Percentiles rank a stretch among this genome's conserved stretches.
These are phyloP conservation scores for Monosporascus sp. DNA, from an alignment of 2,329 filamentous ascomycete species.

Conservation along the genomic window DNA sequence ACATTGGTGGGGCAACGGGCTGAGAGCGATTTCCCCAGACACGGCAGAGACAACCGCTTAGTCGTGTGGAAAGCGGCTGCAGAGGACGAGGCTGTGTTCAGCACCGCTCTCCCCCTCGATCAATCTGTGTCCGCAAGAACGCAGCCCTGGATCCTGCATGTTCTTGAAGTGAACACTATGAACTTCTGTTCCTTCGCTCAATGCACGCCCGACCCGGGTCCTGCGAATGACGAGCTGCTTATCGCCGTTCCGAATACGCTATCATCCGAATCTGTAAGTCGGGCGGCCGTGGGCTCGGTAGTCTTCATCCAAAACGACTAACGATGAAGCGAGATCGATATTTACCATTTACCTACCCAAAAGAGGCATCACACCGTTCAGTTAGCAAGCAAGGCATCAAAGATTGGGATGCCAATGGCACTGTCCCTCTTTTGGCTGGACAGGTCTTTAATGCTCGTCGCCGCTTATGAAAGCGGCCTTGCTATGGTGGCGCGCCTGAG, in stretches of 20 bases:
- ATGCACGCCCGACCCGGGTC: constrained; percentile 37
- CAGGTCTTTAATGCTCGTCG: constrained; percentile 55
- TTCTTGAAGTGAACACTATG: constrained; percentile 82
- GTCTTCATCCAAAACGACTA: constrained; percentile 1
- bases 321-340: constrained; percentile 54
- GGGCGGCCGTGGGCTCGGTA: not conserved
- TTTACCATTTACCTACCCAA: constrained; percentile 77
- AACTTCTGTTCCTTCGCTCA: constrained; percentile 87
- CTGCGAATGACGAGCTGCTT: constrained; percentile 43
- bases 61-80: constrained; percentile 72
- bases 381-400: constrained; percentile 34
- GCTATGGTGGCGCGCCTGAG: constrained; percentile 58
- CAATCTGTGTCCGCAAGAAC: constrained; percentile 40
- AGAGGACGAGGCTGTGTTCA: constrained; percentile 59
- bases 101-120: constrained; percentile 67
- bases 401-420: constrained; percentile 85
- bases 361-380: constrained; percentile 55
- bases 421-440: constrained; percentile 54
- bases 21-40: constrained; percentile 45
- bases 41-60: constrained; percentile 84
- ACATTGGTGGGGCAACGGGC: constrained; percentile 2
- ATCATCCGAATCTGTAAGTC: constrained; percentile 59
- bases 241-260: constrained; percentile 78
- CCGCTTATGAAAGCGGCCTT: constrained; percentile 82
- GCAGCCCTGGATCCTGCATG: constrained; percentile 80